Evolutionary conservation across 257 asterid genomes (phyloP), one percentile per base, ranked within the genome.

Genomic region (Fraxinus pennsylvanica): DNA sequence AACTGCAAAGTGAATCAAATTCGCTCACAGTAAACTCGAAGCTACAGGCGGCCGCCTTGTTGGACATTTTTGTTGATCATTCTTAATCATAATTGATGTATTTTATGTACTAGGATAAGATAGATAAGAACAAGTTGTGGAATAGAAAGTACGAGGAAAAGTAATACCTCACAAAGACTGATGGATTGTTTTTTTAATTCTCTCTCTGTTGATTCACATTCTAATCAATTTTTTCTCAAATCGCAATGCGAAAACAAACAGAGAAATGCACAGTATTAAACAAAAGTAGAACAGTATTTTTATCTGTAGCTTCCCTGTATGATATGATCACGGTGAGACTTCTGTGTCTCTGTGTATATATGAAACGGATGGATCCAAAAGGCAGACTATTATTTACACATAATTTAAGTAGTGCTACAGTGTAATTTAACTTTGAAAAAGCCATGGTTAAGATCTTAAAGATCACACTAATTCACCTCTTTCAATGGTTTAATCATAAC

Each of bases 351-450:
- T 39, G 4, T 21, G 17, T 35, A 21, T 73, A 59, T 14, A 74
- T 19, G 72, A 6, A 68, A 25, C 8, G 19, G 68, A 50, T 57
- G 68, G 75, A 79, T 61, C 69, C 68, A 69, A 83, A 83, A 81
- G 50, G 82, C 80, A 74, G 77, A 77, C 82, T 81, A 86, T 83
- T 83, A 89, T 90, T 83, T 86, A 86, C 94, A 87, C 85, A 84
- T 76, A 84, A 88, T 88, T 84, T 70, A 85, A 82, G 81, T 70
- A 75, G 47, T 65, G 75, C 59, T 77, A 69, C 70, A 76, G 65
- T 78, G 76, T 41, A 74, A 54, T 78, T 73, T 78, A 43, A 71
- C 36, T 52, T 83, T 79, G 78, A 76, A 82, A 84, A 76, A 79
- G 81, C 72, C 80, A 79, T 71, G 83, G 86, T 81, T 87, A 84